A percentile compares a stretch with the other conserved stretches of the same genome.
Conservation (phyloP, 169 alveolate species). For the Plasmodium sp. region DNA sequence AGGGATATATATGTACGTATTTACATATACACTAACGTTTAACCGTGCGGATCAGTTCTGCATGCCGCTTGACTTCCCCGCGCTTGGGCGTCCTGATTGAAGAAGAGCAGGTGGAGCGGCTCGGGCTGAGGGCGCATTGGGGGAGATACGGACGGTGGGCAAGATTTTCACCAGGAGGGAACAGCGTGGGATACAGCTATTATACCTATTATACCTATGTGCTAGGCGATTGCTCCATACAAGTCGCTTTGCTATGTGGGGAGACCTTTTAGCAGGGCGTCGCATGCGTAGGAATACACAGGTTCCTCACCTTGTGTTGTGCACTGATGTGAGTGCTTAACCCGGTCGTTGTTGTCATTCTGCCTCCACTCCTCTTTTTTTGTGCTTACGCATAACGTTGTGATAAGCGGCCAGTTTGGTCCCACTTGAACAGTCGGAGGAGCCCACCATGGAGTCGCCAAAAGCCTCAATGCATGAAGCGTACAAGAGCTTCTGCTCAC, state of each 20-base stretch:
- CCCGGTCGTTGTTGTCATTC: not conserved
- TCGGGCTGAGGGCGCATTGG: not conserved
- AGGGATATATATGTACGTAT: not conserved
- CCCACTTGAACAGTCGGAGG: not conserved
- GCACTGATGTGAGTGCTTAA: not conserved
- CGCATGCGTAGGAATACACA: not conserved
- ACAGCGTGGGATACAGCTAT: not conserved
- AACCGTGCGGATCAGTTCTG: not conserved
- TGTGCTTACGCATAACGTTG: not conserved
- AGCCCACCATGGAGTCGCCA: constrained; percentile 18
- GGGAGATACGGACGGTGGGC: not conserved
- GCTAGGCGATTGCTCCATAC: not conserved
- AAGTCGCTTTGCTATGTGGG: not conserved
- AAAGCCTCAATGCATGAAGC: constrained; percentile 79
- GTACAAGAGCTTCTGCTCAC: constrained; percentile 77
- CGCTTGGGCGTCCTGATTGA: not conserved
- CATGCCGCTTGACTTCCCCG: not conserved
- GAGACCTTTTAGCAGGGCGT: not conserved
- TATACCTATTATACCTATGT: not conserved
- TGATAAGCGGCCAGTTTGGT: too few species aligned
- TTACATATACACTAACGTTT: not conserved
- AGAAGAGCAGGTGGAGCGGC: not conserved
- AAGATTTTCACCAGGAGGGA: not conserved
- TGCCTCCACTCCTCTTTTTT: not conserved
- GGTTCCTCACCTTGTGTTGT: not conserved